Evolutionary conservation across 164 flowering plant genomes (phyloP), one percentile per base, ranked within the genome.

Genomic region (Magnolia kwangsiensis): DNA sequence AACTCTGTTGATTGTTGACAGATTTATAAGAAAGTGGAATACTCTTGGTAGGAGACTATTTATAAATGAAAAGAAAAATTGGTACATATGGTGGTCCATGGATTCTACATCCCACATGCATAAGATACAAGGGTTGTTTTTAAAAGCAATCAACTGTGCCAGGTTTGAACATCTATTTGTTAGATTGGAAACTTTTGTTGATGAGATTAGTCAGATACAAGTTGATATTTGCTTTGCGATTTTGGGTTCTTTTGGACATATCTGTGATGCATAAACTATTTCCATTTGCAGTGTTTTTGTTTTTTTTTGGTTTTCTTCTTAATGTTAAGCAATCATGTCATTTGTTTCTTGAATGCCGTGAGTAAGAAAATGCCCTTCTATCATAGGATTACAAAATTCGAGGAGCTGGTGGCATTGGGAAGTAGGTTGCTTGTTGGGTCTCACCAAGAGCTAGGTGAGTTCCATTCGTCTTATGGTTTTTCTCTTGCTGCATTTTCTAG

Each of bases 371-470:
- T 8, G 24, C 7, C 11, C 61, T 9, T 79, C 19, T 16, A 8
- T 61, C 69, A 11, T 75, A 91, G 95, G 83, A 74, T 86, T 63
- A 64, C 84, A 71, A 80, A 86, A 82, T 79, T 91, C 51, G 95
- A 91, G 21, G 90, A 89, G 74, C 73, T 89, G 78, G 89, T 76
- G 69, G 51, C 83, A 24, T 74, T 79, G 11, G 90, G 90, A 80
- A 78, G 81, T 76, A 82, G 75, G 65, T 82, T 87, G 10, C 87
- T 90, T 71, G 72, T 8, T 67, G 84, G 87, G 55, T 89, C 86
- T 83, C 88, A 80, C 67, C 86, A 89, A 75, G 84, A 80, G 37
- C 82, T 90, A 49, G 90, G 92, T 91, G 66, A 76, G 86, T 83
- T 31, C 51, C 14, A 37, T 14, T 18, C n/a, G 24, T 61, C 16